Evolutionary conservation across 441 rosid species (phyloP), one percentile per base, ranked within the genome.

Genomic region (Raphanus hybrid): DNA sequence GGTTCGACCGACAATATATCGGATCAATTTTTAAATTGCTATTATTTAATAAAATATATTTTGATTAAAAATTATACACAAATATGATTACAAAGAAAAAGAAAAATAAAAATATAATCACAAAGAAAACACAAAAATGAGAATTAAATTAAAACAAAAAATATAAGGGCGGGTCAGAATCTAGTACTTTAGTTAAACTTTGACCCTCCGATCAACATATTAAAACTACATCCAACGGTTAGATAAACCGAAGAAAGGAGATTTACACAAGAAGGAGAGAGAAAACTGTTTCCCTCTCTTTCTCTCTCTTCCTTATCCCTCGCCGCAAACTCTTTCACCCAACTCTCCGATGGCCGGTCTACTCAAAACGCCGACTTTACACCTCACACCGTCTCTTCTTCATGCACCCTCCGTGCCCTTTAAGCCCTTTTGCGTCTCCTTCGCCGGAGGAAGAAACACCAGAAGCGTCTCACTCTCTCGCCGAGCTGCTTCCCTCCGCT

Each of bases 321-420:
- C 75, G 70, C 78, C 75, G 75, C 68, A 69, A 64, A 37, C 66
- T 29, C 34, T 29, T 29, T 29, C 34, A 29, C 34, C 34, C 5
- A 32, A 67, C 69, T 62, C 58, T 72, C 48, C 66, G 63, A 92
- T 93, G 98, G 96, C 96, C 50, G 87, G 87, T 41, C 78, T 90
- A 80, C 82, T 89, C 69, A 86, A 83, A 81, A 81, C 98, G 79
- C 79, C 85, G 74, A 85, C 90, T 68, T 84, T 87, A 50, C 82
- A 61, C 16, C 74, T 79, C 67, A 23, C 70, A 73, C 54, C 57
- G 45, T 45, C 83, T 57, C 29, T 87, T 64, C 69, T 65, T 69
- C 52, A 79, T 2, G 8, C 70, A 39, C 8, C 82, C 3, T 67
- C 74, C n/a, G 69, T 64, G 70, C 60, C 82, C 34, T 41, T 75